Percentiles rank a stretch among this genome's conserved stretches.
phyloP scores from a whole-genome alignment of 495 filamentous ascomycete species.

The Penicillium steckii region DNA sequence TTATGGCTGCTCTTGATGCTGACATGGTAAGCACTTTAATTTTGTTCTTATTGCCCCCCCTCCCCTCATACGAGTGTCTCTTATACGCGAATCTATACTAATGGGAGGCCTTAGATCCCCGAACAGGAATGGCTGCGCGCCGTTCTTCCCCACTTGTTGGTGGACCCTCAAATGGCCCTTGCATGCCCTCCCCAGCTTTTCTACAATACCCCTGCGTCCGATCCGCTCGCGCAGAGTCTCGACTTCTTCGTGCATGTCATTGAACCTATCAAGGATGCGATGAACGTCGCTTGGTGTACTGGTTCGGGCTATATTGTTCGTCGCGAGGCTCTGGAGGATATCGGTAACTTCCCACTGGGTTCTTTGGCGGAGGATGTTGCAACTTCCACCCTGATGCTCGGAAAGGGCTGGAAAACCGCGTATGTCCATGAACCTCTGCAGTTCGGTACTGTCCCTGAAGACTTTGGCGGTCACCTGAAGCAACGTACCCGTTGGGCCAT shows the following conservation, averaged over 20 bases:
- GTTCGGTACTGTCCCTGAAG: conserved; percentile 51
- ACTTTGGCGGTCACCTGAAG: conserved; percentile 47
- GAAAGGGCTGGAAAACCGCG: conserved; percentile 50
- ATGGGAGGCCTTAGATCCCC: conserved; percentile 38
- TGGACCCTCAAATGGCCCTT: conserved; percentile 46
- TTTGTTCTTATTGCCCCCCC: neutral
- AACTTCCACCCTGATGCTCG: conserved; percentile 46
- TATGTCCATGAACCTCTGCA: conserved; percentile 52
- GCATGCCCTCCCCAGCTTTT: conserved; percentile 54
- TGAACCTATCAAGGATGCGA: conserved; percentile 51
- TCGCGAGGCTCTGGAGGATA: conserved; percentile 46
- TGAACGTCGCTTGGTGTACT: conserved; percentile 50
- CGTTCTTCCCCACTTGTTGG: conserved; percentile 46
- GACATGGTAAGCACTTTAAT: conserved; percentile 44
- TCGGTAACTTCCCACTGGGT: conserved; percentile 50
- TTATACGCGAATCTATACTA: neutral
- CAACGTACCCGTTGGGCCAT: conserved; percentile 52
- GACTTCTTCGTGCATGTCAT: conserved; percentile 49
- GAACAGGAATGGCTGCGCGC: conserved; percentile 52
- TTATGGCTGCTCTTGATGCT: conserved; percentile 52
- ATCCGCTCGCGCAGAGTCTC: conserved; percentile 49
- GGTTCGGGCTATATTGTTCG: conserved; percentile 53
- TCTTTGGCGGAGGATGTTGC: conserved; percentile 53
- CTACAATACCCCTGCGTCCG: conserved; percentile 52
- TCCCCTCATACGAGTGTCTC: neutral